A percentile compares a stretch with the other conserved stretches of the same genome.
Conservation (phyloP, 257 asterid species). For the Salvia rosmarinus region DNA sequence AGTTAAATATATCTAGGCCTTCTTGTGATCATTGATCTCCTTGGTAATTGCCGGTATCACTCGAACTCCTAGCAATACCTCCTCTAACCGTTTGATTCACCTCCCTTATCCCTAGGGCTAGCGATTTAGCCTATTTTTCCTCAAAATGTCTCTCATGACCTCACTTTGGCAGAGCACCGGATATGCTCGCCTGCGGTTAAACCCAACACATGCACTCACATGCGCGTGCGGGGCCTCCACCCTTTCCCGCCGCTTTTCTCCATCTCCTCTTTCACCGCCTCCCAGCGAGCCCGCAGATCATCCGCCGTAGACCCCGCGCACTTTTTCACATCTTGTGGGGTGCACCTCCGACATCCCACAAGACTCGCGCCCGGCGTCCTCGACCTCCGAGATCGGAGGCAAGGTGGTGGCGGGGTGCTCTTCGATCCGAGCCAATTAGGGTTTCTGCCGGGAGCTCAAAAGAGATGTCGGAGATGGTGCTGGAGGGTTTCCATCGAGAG, state of each 20-base stretch:
- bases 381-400: constrained; percentile 69
- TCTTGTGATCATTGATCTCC: constrained; percentile 38
- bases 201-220: constrained; percentile 72
- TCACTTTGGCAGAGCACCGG: constrained; percentile 88
- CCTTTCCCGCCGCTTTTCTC: constrained; percentile 73
- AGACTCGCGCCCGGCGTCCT: constrained; percentile 89
- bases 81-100: constrained; percentile 35
- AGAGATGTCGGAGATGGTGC: constrained; percentile 80
- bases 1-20: background rate
- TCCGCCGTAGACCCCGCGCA: constrained; percentile 60
- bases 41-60: constrained; percentile 77
- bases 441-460: constrained; percentile 53
- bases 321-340: constrained; percentile 58
- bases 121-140: constrained; percentile 63
- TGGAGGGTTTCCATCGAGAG: constrained; percentile 60
- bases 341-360: constrained; percentile 95
- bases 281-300: constrained; percentile 87
- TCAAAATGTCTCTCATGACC: constrained; percentile 76
- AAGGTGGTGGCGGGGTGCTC: constrained; percentile 8
- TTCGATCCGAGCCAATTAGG: constrained; percentile 12
- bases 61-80: constrained; percentile 70
- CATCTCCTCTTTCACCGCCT: constrained; percentile 87
- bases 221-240: constrained; percentile 71
- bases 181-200: constrained; percentile 77
- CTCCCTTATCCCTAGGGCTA: constrained; percentile 64